Evolutionary conservation across 306 rosid species (phyloP).

Genomic region (Cicer chorassanicum): DNA sequence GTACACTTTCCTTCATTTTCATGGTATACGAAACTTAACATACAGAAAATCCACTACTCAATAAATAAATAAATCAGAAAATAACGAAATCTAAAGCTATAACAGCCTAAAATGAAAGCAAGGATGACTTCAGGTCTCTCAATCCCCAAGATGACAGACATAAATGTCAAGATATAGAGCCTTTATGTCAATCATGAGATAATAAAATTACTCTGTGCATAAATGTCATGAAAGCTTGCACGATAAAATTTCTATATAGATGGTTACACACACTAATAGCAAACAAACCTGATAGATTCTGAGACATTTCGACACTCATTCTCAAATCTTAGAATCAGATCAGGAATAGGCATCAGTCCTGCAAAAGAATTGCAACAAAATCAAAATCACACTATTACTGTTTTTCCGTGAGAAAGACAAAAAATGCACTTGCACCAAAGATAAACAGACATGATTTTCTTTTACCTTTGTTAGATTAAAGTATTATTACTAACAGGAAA

Average conservation of each 20-base stretch:
- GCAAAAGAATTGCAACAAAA: constrained; percentile 40
- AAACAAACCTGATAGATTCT: constrained; percentile 75
- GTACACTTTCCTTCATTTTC: background rate
- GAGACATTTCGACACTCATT: constrained; percentile 79
- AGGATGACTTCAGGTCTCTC: background rate
- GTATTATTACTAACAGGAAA: constrained; percentile 6
- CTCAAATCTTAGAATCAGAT: constrained; percentile 76
- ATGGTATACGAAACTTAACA: background rate
- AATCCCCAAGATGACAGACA: constrained; percentile 25
- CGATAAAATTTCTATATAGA: background rate
- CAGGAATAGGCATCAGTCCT: constrained; percentile 86
- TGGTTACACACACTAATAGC: constrained; percentile 24
- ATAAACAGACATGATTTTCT: constrained; percentile 12
- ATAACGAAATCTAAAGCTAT: constrained; percentile 26
- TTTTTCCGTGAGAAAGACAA: background rate
- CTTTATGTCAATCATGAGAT: constrained; percentile 12
- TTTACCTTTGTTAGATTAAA: background rate
- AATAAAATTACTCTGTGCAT: constrained; percentile 9
- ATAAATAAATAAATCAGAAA: constrained; percentile 18
- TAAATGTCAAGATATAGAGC: constrained; percentile 22
- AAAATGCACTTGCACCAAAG: constrained; percentile 13
- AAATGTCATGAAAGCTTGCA: constrained; percentile 34
- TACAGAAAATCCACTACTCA: constrained; percentile 23
- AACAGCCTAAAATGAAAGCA: constrained; percentile 24
- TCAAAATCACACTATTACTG: background rate